Percentiles rank a stretch among this genome's conserved stretches.
phyloP scores from a whole-genome alignment of 2,329 filamentous ascomycete species.

The Epichloe coenophiala region DNA sequence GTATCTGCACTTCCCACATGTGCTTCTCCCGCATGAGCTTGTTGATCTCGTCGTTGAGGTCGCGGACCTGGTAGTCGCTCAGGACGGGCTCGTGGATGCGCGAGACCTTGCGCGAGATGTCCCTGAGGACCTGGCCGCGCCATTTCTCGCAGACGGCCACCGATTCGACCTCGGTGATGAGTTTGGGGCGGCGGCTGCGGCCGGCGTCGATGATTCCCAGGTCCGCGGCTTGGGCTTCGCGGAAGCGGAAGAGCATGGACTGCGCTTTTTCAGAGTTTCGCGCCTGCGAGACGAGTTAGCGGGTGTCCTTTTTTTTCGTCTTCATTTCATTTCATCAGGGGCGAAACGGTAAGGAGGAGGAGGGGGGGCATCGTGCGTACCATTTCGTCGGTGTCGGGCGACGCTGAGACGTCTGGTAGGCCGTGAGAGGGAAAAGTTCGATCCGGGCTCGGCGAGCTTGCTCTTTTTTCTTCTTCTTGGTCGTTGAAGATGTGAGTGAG shows the following conservation, averaged over 20 bases:
- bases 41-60: conserved; percentile 98
- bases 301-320: background rate
- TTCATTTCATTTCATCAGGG: too few relatives aligned
- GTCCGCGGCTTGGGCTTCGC: conserved; percentile 90
- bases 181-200: conserved; percentile 77
- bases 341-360: background rate
- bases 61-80: conserved; percentile 91
- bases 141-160: conserved; percentile 92
- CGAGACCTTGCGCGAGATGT: conserved; percentile 92
- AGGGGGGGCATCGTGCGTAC: background rate
- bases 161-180: conserved; percentile 72
- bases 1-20: conserved; percentile 96
- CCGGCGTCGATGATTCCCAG: conserved; percentile 91
- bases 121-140: conserved; percentile 93
- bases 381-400: background rate
- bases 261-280: conserved; percentile 98
- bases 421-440: background rate
- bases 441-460: background rate
- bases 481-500: background rate
- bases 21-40: conserved; percentile 98
- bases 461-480: background rate
- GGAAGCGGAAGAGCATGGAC: conserved; percentile 99
- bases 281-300: conserved; percentile 40
- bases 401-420: background rate
- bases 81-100: conserved; percentile 85